These are phyloP conservation scores for Blastocystis sp. DNA, from an alignment of 352 stramenopile genomes.

Conservation along the genomic window DNA sequence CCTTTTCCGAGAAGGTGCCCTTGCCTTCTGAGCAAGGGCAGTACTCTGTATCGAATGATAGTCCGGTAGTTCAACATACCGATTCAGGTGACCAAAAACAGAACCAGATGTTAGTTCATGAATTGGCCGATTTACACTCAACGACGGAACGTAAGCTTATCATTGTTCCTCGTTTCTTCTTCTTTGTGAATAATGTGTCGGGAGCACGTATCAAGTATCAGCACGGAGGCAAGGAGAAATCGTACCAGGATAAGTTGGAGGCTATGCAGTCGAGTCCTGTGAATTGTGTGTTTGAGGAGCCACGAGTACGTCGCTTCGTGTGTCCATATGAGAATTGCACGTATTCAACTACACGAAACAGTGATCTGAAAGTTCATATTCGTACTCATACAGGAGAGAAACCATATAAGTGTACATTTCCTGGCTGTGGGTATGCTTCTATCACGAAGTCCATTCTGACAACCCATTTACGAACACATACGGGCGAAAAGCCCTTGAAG, in stretches of 20 bases:
- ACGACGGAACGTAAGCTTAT: constrained; percentile 57
- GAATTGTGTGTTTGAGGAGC: constrained; percentile 53
- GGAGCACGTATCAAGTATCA: constrained; percentile 60
- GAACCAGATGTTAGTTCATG: constrained; percentile 52
- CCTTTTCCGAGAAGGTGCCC: background rate
- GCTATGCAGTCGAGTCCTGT: constrained; percentile 48
- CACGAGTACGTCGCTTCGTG: constrained; percentile 45
- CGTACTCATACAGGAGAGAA: constrained; percentile 67
- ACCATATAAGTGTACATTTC: constrained; percentile 65
- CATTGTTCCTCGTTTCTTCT: constrained; percentile 61
- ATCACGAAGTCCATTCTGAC: constrained; percentile 61
- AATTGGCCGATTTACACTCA: background rate
- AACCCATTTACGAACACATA: constrained; percentile 58
- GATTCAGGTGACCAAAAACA: constrained; percentile 14
- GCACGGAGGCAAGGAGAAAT: constrained; percentile 12
- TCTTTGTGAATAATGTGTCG: constrained; percentile 61
- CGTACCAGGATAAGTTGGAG: background rate
- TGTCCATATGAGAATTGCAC: constrained; percentile 56
- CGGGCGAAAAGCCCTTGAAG: constrained; percentile 53
- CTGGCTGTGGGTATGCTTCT: constrained; percentile 54
- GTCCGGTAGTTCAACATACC: background rate
- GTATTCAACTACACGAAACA: constrained; percentile 60
- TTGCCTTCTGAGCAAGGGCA: background rate
- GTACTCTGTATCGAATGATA: background rate
- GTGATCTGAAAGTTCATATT: constrained; percentile 65